Base-by-base conservation (phyloP, 495 filamentous ascomycete species). In the Acidiella bohemica region DNA sequence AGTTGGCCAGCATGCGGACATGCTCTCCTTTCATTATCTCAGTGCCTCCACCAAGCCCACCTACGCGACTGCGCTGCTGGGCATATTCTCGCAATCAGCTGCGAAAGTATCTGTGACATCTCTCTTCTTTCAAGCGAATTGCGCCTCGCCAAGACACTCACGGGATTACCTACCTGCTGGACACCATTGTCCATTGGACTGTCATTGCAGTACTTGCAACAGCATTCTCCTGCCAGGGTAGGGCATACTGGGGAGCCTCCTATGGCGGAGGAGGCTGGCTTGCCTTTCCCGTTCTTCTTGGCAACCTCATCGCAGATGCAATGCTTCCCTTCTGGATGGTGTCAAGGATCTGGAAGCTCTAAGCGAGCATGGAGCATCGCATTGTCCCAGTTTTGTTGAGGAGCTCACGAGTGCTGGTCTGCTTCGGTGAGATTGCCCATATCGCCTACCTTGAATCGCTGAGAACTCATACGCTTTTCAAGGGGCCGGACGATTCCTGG, bases 271-370 rank as follows among this genome's bases (percentile, higher is more conserved):
- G 24, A 11, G 21, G 31, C 31, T 35, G n/a, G 9, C 18, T 43
- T 10, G 23, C 13, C 11, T 43, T 36, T 18, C 21, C 21, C 13
- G 26, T 43, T n/a, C 16, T 43, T 18, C 31, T 17, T 13, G 19
- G 14, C 6, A 25, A 43, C 22, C 11, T 43, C 9, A 20, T 32
- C 9, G 36, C 41, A 2, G 41, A 43, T 30, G 21, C 23, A 11
- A 35, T 43, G 41, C 32, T 43, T 13, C 8, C 41, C 12, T 19
- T 43, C 12, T 43, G 41, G 41, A 43, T 43, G 41, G 25, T 43
- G 12, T 32, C 41, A 3, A 3, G 31, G 23, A 27, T 43, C 31
- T 43, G 32, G 31, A 43, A 36, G 20, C 32, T 43, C 5, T 32
- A 43, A 23, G 41, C 41, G 3, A 17, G 16, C 12, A 5, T 24